phyloP scores from a whole-genome alignment of 352 stramenopile genomes.

The Globisporangium spiculum region DNA sequence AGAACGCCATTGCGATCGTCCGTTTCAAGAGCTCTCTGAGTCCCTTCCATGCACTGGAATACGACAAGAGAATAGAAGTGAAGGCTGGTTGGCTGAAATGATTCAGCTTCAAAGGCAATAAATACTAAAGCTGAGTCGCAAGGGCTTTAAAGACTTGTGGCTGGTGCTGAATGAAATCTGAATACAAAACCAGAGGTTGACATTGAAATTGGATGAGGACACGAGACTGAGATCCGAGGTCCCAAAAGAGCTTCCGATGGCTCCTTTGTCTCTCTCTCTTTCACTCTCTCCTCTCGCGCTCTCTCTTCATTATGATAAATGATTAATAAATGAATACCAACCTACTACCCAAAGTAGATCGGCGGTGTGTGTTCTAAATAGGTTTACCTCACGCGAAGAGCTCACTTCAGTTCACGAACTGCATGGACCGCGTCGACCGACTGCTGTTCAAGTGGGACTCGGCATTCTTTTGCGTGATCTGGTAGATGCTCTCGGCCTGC shows the following conservation, averaged over 20 bases:
- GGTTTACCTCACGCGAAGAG: neutral
- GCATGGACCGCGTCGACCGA: constrained; percentile 1
- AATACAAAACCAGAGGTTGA: neutral
- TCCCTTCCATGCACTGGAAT: neutral
- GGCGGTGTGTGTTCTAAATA: constrained; percentile 3
- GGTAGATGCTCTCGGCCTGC: constrained; percentile 45
- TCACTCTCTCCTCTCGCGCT: neutral
- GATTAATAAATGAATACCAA: neutral
- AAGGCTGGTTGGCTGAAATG: neutral
- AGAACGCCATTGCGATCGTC: too few relatives aligned
- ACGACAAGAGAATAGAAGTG: neutral
- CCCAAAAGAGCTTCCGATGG: constrained; percentile 3
- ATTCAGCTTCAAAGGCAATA: neutral
- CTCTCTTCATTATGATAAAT: neutral
- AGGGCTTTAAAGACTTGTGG: neutral
- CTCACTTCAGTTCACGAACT: neutral
- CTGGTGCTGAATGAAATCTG: neutral
- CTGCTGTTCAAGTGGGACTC: constrained; percentile 10
- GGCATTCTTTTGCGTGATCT: constrained; percentile 17
- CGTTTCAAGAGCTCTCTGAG: neutral
- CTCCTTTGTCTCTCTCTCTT: neutral
- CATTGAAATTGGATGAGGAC: neutral
- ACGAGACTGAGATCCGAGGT: neutral
- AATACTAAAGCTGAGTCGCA: neutral
- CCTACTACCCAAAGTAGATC: neutral